phyloP scores from a whole-genome alignment of 805 yeast species.

The Myxozyma melibiosi region DNA sequence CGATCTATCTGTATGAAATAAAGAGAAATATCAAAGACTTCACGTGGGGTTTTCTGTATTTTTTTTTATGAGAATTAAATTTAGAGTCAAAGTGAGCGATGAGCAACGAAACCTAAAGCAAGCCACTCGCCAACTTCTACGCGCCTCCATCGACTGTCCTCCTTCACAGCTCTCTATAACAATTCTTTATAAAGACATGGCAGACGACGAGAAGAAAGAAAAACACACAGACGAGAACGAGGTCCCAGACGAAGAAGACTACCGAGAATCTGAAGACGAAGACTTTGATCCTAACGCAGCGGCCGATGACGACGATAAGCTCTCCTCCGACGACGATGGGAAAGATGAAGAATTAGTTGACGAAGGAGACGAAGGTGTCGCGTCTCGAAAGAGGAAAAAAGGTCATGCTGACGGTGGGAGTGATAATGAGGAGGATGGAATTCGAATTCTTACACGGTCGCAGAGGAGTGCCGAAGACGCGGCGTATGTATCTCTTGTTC shows the following conservation, averaged over 20 bases:
- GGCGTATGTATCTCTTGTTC: slow-evolving; percentile 1
- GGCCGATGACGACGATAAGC: slow-evolving; percentile 10
- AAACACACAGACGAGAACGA: not conserved
- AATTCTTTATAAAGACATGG: not conserved
- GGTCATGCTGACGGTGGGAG: not conserved
- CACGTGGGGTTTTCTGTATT: too few relatives aligned
- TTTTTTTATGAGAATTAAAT: not conserved
- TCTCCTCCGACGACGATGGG: slow-evolving; percentile 17
- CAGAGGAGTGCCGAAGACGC: slow-evolving; percentile 23
- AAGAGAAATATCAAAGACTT: not conserved
- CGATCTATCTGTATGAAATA: not conserved
- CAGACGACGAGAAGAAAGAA: not conserved
- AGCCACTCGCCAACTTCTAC: not conserved
- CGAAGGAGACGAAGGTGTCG: slow-evolving; percentile 15
- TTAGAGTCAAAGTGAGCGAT: slow-evolving; percentile 3
- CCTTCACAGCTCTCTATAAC: too few relatives aligned
- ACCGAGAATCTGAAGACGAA: slow-evolving; percentile 37
- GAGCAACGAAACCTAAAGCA: not conserved
- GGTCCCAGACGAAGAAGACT: slow-evolving; percentile 30
- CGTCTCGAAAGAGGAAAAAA: not conserved
- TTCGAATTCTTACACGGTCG: slow-evolving; percentile 24
- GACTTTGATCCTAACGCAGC: slow-evolving; percentile 33
- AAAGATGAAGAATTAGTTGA: slow-evolving; percentile 25
- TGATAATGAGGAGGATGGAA: slow-evolving; percentile 18
- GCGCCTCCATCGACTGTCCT: too few relatives aligned